phyloP scores from a whole-genome alignment of 305 asterid genomes.

The Solanum hybrid region DNA sequence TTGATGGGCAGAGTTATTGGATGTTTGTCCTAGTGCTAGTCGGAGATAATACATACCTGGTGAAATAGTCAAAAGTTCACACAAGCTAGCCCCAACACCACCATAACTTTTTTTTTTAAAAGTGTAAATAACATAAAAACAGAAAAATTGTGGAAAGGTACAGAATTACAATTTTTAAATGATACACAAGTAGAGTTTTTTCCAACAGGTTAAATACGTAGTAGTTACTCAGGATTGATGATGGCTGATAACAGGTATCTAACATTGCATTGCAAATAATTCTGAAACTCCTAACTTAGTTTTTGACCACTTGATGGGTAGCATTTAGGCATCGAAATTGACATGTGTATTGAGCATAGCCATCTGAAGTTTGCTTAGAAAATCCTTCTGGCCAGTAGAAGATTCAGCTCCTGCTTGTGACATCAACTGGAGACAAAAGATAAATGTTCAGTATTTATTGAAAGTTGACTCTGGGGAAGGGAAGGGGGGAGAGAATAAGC shows the following conservation, averaged over 20 bases:
- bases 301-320: conserved; percentile 13
- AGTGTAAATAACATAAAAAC: neutral
- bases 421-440: conserved; percentile 37
- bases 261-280: conserved; percentile 6
- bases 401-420: conserved; percentile 40
- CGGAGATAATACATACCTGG: neutral
- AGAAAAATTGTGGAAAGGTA: neutral
- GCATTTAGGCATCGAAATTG: conserved; percentile 24
- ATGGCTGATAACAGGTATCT: neutral
- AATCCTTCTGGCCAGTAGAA: conserved; percentile 63
- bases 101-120: neutral
- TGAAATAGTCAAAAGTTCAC: neutral
- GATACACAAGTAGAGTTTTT: neutral
- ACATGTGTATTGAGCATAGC: conserved; percentile 55
- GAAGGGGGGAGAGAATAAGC: conserved; percentile 2
- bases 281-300: conserved; percentile 14
- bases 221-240: neutral
- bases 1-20: neutral
- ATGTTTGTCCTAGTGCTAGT: neutral
- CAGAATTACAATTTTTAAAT: neutral
- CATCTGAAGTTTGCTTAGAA: conserved; percentile 57
- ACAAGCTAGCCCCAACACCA: neutral
- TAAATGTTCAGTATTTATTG: neutral
- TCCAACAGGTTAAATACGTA: neutral
- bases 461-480: neutral